Evolutionary conservation across 1,139 yeast species (phyloP).

Genomic region (Taphrina pruni): DNA sequence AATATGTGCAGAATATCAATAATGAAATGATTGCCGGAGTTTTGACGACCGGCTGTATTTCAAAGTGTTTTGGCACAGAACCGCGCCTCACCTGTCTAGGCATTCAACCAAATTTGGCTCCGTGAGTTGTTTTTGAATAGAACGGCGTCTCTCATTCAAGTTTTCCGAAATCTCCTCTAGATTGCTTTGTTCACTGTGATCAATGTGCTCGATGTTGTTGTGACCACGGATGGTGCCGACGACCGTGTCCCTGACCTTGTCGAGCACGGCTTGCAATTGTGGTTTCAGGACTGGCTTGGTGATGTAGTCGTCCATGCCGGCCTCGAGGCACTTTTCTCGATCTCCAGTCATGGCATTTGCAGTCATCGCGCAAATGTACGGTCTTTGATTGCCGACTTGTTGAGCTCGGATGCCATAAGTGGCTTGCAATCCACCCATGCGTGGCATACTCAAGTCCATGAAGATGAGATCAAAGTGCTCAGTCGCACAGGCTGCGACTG

Average conservation of each 20-base stretch:
- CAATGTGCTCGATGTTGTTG: conserved; percentile 11
- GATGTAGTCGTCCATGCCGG: conserved; percentile 89
- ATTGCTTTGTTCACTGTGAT: conserved; percentile 9
- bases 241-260: conserved; percentile 15
- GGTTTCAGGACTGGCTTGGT: conserved; percentile 66
- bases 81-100: neutral
- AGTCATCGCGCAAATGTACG: conserved; percentile 78
- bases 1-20: neutral
- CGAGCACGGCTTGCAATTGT: conserved; percentile 19
- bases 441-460: conserved; percentile 41
- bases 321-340: conserved; percentile 77
- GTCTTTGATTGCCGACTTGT: conserved; percentile 12
- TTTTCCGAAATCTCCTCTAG: neutral
- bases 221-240: conserved; percentile 16
- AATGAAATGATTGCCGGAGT: neutral
- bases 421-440: conserved; percentile 33
- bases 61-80: no score
- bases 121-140: neutral
- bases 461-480: conserved; percentile 36
- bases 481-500: conserved; percentile 29
- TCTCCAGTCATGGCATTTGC: conserved; percentile 94
- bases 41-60: no score
- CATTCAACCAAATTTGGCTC: neutral
- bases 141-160: neutral
- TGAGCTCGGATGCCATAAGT: conserved; percentile 23